phyloP scores from a whole-genome alignment of 352 stramenopile species.

The Pythium grandisporangium region DNA sequence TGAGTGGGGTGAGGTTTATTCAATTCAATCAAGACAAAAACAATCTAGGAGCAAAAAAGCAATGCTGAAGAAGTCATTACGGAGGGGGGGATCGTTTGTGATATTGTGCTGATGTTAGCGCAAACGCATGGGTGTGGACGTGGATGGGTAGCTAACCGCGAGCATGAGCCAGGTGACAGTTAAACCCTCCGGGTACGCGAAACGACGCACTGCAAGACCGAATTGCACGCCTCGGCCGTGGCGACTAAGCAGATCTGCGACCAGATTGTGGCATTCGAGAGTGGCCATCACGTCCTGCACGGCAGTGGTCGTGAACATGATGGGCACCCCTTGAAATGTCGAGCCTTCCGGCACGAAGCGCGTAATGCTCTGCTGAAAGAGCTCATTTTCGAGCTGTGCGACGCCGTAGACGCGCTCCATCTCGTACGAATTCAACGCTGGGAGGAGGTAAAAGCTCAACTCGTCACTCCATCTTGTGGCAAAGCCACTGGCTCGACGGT shows the following conservation, averaged over 20 bases:
- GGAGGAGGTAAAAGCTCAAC: conserved; percentile 70
- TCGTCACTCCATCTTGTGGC: conserved; percentile 67
- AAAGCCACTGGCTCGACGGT: conserved; percentile 32
- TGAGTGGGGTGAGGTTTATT: background rate
- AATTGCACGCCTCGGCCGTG: conserved; percentile 54
- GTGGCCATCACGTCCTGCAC: conserved; percentile 24
- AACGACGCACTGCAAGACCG: conserved; percentile 62
- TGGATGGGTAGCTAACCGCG: conserved; percentile 56
- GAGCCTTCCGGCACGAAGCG: conserved; percentile 65
- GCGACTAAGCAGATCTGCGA: conserved; percentile 45
- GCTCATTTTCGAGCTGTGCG: conserved; percentile 55
- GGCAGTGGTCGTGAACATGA: conserved; percentile 31
- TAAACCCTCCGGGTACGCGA: conserved; percentile 67
- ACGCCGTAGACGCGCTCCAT: conserved; percentile 64
- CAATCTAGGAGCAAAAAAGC: background rate
- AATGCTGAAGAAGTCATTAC: background rate
- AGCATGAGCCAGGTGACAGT: conserved; percentile 80
- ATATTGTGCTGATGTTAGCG: too few species aligned
- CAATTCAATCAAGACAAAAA: background rate
- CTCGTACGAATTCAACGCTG: conserved; percentile 84
- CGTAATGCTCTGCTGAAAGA: conserved; percentile 81
- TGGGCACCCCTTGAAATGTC: conserved; percentile 84
- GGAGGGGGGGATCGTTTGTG: too few species aligned
- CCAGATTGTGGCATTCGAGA: conserved; percentile 38
- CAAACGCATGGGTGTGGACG: too few species aligned